Evolutionary conservation across 2,329 filamentous ascomycete genomes (phyloP).

Genomic region (Lecanicillium sp.): DNA sequence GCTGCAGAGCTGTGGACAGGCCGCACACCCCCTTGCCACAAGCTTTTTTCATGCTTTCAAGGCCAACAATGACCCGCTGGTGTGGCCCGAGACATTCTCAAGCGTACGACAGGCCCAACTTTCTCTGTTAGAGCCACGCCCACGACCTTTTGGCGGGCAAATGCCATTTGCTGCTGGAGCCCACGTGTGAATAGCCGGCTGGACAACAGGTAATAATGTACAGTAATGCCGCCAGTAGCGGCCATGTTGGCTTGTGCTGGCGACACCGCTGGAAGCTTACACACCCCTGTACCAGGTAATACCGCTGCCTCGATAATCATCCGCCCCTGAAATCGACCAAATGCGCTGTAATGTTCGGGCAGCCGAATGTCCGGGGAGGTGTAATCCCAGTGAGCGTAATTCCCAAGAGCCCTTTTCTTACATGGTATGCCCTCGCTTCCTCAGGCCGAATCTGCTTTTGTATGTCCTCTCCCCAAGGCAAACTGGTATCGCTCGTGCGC

Average conservation of each 20-base stretch:
- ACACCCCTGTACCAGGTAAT: not conserved
- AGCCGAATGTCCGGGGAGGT: not conserved
- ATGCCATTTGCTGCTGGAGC: slow-evolving; percentile 7
- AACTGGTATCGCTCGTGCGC: slow-evolving; percentile 11
- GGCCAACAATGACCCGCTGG: slow-evolving; percentile 8
- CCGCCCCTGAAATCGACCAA: slow-evolving; percentile 1
- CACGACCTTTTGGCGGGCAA: not conserved
- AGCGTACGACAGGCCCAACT: not conserved
- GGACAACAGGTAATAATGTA: not conserved
- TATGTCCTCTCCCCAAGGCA: not conserved
- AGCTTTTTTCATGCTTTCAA: slow-evolving; percentile 1
- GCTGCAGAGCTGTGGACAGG: not conserved
- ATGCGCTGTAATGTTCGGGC: not conserved
- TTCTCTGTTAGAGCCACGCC: slow-evolving; percentile 7
- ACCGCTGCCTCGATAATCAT: not conserved
- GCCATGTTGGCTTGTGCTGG: not conserved
- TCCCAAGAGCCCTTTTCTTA: not conserved
- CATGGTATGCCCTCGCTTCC: too few species aligned
- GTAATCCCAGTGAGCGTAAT: not conserved
- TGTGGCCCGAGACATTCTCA: slow-evolving; percentile 8
- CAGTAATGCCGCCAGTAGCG: not conserved
- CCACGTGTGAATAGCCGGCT: slow-evolving; percentile 6
- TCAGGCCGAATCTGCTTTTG: slow-evolving; percentile 11
- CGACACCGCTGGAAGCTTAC: not conserved
- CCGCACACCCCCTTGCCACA: slow-evolving; percentile 7